phyloP scores from a whole-genome alignment of 1,139 yeast genomes.

The Taphrina wiesneri region DNA sequence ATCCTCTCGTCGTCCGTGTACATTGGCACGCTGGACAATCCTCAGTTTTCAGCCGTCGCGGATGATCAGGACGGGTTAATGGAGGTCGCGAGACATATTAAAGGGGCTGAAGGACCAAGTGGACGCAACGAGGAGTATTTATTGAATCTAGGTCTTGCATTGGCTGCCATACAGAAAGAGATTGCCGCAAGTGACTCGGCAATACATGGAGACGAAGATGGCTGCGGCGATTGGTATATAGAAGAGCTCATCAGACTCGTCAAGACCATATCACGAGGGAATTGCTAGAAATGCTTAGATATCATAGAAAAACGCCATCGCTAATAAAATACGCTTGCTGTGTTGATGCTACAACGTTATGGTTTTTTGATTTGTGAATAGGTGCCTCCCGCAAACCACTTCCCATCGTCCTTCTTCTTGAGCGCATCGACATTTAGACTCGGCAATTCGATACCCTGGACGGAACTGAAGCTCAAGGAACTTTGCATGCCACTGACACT shows the following conservation, averaged over 20 bases:
- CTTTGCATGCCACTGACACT: constrained; percentile 43
- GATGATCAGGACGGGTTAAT: constrained; percentile 51
- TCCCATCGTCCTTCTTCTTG: constrained; percentile 36
- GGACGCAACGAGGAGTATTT: constrained; percentile 79
- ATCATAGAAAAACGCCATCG: neutral
- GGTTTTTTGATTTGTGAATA: constrained; percentile 42
- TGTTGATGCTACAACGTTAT: too few species aligned
- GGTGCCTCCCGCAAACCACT: constrained; percentile 45
- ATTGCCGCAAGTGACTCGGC: neutral
- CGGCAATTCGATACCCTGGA: constrained; percentile 46
- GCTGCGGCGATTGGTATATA: constrained; percentile 2
- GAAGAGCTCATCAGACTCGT: constrained; percentile 1
- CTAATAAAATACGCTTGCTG: neutral
- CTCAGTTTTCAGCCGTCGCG: constrained; percentile 75
- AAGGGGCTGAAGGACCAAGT: constrained; percentile 67
- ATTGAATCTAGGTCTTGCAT: constrained; percentile 37
- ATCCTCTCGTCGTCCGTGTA: constrained; percentile 66
- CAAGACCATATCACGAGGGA: neutral
- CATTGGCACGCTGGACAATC: constrained; percentile 79
- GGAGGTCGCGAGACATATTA: constrained; percentile 63
- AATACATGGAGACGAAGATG: neutral
- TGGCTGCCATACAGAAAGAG: neutral
- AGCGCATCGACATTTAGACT: constrained; percentile 34
- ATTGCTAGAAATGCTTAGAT: neutral
- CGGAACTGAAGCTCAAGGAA: constrained; percentile 44